Evolutionary conservation across 2,329 filamentous ascomycete species (phyloP), one percentile per base, ranked within the genome.

Genomic region (Aspergillus latus): DNA sequence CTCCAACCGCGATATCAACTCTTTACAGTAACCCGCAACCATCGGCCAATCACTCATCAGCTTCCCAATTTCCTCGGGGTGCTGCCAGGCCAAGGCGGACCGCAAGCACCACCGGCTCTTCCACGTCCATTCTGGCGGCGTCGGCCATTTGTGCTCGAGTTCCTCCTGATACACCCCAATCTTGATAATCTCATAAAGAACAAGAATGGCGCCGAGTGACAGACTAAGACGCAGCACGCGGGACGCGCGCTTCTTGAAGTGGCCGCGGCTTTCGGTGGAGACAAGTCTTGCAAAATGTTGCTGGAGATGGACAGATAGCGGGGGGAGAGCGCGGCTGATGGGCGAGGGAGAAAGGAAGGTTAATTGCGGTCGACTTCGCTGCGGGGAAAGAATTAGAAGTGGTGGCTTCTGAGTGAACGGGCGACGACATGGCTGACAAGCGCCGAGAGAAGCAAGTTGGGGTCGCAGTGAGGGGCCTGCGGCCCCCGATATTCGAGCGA

Each of bases 91-190:
- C 64, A 81, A 79, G 3, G 88, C 88, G 49, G 83, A 82, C 40
- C 90, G 83, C 59, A 89, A 80, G 39, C 81, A 79, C 74, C 88
- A 84, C 26, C 91, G 81, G 45, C 88, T 90, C 61, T 84, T 75
- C 72, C 86, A 88, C 0, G 78, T 78, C 91, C 92, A 97, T 70
- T 96, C 92, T 28, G 84, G 82, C 1, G 93, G 92, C 1, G 90
- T 92, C 0, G 92, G 92, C 69, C 87, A 90, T 51, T 83, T 79
- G 47, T 87, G 82, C 75, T 97, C 92, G 44, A 90, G 78, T 58
- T 81, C 78, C 72, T 96, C 90, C 66, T 92, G 87, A 67, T 88
- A 81, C 36, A 91, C 69, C 13, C 87, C 87, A 60, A 86, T 84
- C 62, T 82, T 81, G 39, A 86, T 83, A 8, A 88, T 76, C 39